Evolutionary conservation across 768 basidiomycete genomes (phyloP).

Genomic region (Basidioascus undulatus): DNA sequence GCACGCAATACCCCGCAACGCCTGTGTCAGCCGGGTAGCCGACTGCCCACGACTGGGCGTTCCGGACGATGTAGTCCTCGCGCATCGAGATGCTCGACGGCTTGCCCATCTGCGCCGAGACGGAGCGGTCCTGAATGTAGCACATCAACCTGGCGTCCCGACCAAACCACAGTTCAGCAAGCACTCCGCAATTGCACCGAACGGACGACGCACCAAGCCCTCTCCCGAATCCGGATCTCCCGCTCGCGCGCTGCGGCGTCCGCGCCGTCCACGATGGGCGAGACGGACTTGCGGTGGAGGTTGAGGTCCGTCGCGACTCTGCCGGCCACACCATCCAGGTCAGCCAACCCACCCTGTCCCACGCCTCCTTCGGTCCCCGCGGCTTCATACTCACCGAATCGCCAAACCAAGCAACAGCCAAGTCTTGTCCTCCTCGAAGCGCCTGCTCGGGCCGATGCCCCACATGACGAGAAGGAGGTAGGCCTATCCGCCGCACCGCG

Average conservation of each 20-base stretch:
- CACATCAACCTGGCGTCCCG: constrained; percentile 25
- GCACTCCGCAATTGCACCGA: constrained; percentile 24
- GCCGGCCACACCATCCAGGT: constrained; percentile 8
- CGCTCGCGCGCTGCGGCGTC: constrained; percentile 54
- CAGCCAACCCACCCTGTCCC: too few relatives aligned
- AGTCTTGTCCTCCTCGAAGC: constrained; percentile 88
- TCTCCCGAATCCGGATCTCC: constrained; percentile 79
- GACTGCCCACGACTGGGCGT: constrained; percentile 51
- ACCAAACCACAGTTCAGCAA: constrained; percentile 4
- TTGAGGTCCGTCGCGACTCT: constrained; percentile 94
- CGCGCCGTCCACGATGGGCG: constrained; percentile 48
- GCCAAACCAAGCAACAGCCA: constrained; percentile 32
- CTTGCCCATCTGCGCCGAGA: constrained; percentile 91
- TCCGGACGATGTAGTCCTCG: constrained; percentile 85
- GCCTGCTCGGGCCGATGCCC: constrained; percentile 80
- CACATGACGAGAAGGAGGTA: constrained; percentile 71
- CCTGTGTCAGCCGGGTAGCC: constrained; percentile 27
- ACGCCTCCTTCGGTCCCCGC: too few relatives aligned
- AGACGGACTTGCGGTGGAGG: constrained; percentile 73
- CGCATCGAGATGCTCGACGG: constrained; percentile 54
- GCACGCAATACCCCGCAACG: constrained; percentile 30
- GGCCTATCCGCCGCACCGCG: too few relatives aligned
- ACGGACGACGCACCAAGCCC: too few relatives aligned
- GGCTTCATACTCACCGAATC: neutral
- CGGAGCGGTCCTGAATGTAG: constrained; percentile 63